phyloP scores from a whole-genome alignment of 106 monocot genomes.

The Dendrobium catenatum region DNA sequence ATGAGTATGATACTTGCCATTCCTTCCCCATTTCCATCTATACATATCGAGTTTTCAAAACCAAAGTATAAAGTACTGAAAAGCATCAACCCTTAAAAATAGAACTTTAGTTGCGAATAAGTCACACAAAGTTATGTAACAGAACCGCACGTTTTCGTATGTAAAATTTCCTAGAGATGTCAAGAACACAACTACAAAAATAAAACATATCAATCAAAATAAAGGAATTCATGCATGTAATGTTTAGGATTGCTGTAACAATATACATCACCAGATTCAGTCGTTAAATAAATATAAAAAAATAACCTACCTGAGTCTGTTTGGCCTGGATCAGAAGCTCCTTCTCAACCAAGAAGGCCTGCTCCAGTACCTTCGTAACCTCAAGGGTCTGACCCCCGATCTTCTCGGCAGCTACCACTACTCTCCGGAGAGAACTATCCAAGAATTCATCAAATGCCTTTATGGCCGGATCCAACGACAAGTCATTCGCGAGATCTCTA shows the following conservation, averaged over 20 bases:
- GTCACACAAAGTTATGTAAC: background rate
- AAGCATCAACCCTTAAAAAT: background rate
- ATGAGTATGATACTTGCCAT: background rate
- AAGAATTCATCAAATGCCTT: slow-evolving; percentile 51
- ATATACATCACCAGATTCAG: background rate
- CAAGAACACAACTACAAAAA: background rate
- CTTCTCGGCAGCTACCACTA: slow-evolving; percentile 34
- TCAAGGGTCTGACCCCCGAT: slow-evolving; percentile 56
- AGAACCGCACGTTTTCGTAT: background rate
- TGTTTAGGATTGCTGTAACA: background rate
- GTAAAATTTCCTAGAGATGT: background rate
- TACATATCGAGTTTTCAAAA: background rate
- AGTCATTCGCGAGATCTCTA: slow-evolving; percentile 17
- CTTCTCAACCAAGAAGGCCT: slow-evolving; percentile 40
- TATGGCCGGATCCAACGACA: slow-evolving; percentile 37
- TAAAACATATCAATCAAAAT: background rate
- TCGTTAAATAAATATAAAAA: background rate
- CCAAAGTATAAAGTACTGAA: background rate
- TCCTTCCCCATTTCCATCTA: background rate
- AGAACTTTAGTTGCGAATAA: background rate
- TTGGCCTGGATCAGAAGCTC: slow-evolving; percentile 39
- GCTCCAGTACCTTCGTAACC: slow-evolving; percentile 41
- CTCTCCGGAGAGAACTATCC: slow-evolving; percentile 20
- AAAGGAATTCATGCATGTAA: background rate
- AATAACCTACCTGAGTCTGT: slow-evolving; percentile 27